These are phyloP conservation scores for Eutrema salsugineum DNA, from an alignment of 441 rosid species.

Conservation along the genomic window DNA sequence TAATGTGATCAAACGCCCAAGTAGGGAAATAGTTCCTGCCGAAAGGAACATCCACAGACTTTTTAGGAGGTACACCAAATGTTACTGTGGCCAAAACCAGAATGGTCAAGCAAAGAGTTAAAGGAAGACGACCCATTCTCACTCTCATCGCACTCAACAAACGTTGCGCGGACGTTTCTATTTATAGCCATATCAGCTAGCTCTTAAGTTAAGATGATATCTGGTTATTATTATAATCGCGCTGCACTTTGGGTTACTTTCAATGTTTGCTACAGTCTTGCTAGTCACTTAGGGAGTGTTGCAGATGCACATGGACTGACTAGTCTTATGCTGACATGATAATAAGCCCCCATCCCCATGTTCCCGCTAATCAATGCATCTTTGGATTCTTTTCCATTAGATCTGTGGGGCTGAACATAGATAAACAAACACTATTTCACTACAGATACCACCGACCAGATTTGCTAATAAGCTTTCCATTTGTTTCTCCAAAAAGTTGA, in stretches of 20 bases:
- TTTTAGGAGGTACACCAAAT: conserved; percentile 42
- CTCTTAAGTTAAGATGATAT: background rate
- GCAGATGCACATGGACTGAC: conserved; percentile 31
- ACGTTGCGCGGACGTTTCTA: background rate
- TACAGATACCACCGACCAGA: conserved; percentile 7
- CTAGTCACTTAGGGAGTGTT: conserved; percentile 17
- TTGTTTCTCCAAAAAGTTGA: background rate
- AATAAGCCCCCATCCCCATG: conserved; percentile 18
- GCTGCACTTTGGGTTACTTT: conserved; percentile 1
- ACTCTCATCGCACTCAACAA: background rate
- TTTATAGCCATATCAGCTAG: conserved; percentile 16
- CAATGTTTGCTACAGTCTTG: background rate
- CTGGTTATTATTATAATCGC: background rate
- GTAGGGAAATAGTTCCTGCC: conserved; percentile 73
- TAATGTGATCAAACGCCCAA: conserved; percentile 89
- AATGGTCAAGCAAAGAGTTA: conserved; percentile 40
- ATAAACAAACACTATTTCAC: conserved; percentile 8
- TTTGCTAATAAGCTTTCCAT: background rate
- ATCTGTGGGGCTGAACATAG: conserved; percentile 12
- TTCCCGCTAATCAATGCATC: conserved; percentile 25
- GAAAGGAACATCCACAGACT: conserved; percentile 54
- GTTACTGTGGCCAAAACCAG: conserved; percentile 39
- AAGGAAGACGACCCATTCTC: conserved; percentile 41
- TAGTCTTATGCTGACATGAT: conserved; percentile 11
- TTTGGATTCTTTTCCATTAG: conserved; percentile 15